phyloP scores from a whole-genome alignment of 306 rosid species.

The Heteromeles arbutifolia region DNA sequence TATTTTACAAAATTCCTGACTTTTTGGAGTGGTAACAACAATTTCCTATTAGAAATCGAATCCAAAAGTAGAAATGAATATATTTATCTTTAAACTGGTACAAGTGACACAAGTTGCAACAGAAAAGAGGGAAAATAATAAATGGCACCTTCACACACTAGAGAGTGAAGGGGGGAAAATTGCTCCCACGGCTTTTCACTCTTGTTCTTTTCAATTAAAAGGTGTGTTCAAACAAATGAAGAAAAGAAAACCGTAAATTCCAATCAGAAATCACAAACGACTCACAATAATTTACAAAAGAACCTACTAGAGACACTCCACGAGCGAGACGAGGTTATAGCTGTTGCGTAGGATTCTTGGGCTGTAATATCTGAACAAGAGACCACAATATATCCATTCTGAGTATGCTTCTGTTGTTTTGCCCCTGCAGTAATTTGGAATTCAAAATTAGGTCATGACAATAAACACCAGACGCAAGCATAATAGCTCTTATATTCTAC shows the following conservation, averaged over 20 bases:
- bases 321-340: slow-evolving; percentile 15
- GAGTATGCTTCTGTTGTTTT: slow-evolving; percentile 70
- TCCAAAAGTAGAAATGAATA: too few species aligned
- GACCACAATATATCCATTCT: slow-evolving; percentile 94
- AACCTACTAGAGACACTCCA: slow-evolving; percentile 16
- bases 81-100: too few species aligned
- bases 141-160: slow-evolving; percentile 25
- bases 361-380: slow-evolving; percentile 86
- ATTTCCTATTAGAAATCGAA: too few species aligned
- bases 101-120: slow-evolving; percentile 14
- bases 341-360: slow-evolving; percentile 41
- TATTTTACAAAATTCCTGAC: too few species aligned
- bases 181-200: slow-evolving; percentile 5
- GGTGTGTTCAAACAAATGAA: background rate
- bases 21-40: too few species aligned
- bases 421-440: slow-evolving; percentile 52
- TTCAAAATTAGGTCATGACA: slow-evolving; percentile 6
- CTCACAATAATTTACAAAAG: slow-evolving; percentile 28
- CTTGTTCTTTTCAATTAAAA: slow-evolving; percentile 2
- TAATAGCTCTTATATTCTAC: background rate
- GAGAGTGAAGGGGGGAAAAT: background rate
- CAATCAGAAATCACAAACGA: slow-evolving; percentile 20
- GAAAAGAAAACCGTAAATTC: background rate
- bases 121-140: background rate
- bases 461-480: background rate